Percentiles rank a stretch among this genome's conserved stretches.
phyloP scores from a whole-genome alignment of 345 rosid species.

The Populus deltoides region DNA sequence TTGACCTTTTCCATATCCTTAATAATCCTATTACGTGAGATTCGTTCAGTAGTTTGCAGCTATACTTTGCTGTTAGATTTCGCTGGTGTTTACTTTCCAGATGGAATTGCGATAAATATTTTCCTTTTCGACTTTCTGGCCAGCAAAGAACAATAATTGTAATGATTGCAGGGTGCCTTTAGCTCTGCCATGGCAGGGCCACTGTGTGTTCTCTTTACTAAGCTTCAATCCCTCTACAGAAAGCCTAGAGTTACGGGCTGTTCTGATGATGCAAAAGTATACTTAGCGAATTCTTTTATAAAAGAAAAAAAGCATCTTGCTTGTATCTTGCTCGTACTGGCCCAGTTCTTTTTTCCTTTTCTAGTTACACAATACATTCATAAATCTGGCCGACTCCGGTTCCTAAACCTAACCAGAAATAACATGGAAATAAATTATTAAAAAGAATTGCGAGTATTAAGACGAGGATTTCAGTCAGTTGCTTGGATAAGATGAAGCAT shows the following conservation, averaged over 20 bases:
- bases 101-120: conserved; percentile 17
- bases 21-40: not conserved
- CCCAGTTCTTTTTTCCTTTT: not conserved
- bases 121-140: conserved; percentile 19
- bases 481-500: conserved; percentile 21
- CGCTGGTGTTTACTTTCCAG: conserved; percentile 41
- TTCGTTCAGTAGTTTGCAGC: conserved; percentile 1
- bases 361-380: not conserved
- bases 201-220: conserved; percentile 11
- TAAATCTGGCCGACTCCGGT: not conserved
- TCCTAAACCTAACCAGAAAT: not conserved
- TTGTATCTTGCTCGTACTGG: not conserved
- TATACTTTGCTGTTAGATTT: conserved; percentile 12
- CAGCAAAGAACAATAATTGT: conserved; percentile 30
- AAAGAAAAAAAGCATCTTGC: not conserved
- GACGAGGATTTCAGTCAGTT: not conserved
- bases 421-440: too few species aligned
- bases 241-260: not conserved
- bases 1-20: conserved; percentile 9
- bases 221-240: not conserved
- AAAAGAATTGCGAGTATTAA: not conserved
- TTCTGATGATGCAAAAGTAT: not conserved
- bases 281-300: not conserved
- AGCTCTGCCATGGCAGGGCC: conserved; percentile 20
- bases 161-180: conserved; percentile 29